A percentile compares a stretch with the other conserved stretches of the same genome.
These are phyloP conservation scores for Beauveria asiatica DNA, from an alignment of 2,329 filamentous ascomycete genomes.

Conservation along the genomic window DNA sequence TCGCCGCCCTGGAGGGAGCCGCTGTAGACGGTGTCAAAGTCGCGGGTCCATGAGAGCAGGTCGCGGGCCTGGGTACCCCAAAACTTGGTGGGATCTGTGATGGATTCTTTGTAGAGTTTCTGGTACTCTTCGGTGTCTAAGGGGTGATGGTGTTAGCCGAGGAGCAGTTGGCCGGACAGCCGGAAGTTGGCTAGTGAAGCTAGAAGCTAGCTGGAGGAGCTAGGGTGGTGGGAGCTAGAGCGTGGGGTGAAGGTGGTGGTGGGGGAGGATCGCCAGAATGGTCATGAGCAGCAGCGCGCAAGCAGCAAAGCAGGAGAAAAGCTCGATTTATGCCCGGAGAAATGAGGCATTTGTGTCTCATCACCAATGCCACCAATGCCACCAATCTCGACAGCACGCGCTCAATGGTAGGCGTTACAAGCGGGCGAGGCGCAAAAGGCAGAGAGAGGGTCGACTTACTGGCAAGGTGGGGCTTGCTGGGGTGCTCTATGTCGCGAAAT, in stretches of 20 bases:
- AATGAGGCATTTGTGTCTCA: too few relatives aligned
- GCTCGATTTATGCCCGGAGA: too few relatives aligned
- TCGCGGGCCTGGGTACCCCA: slow-evolving; percentile 83
- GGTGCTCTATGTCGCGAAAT: slow-evolving; percentile 45
- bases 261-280: not conserved
- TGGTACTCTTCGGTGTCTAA: slow-evolving; percentile 59
- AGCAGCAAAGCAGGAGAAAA: not conserved
- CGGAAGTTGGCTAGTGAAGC: slow-evolving; percentile 7
- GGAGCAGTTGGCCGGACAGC: not conserved
- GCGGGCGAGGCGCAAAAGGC: slow-evolving; percentile 2
- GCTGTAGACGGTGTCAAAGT: slow-evolving; percentile 81
- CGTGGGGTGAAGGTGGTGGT: slow-evolving; percentile 1
- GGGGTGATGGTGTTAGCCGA: slow-evolving; percentile 9
- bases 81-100: slow-evolving; percentile 80
- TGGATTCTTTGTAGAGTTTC: slow-evolving; percentile 70
- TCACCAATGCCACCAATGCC: too few relatives aligned
- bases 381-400: not conserved
- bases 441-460: slow-evolving; percentile 37
- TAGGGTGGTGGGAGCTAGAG: not conserved
- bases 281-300: not conserved
- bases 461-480: slow-evolving; percentile 57
- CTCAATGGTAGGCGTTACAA: not conserved
- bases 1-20: slow-evolving; percentile 75
- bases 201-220: not conserved
- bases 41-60: slow-evolving; percentile 78